Evolutionary conservation across 108 stramenopile species (phyloP), one percentile per base, ranked within the genome.

Genomic region (Nitzschia putrida): DNA sequence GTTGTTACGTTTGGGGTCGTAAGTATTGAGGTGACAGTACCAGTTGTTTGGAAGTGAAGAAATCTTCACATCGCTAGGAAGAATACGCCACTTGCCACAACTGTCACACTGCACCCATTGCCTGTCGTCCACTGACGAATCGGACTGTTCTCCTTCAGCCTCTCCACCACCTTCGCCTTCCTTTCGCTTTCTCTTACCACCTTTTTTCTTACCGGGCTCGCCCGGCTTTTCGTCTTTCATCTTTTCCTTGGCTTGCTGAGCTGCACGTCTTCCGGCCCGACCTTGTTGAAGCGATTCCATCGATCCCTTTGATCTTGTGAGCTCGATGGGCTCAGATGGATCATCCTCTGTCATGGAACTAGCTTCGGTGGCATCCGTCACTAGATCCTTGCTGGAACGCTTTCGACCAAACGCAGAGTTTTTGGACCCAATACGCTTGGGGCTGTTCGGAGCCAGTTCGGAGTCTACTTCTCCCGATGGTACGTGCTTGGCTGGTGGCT

Each of bases 71-170:
- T 69, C 50, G 39, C 74, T 69, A 12, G 95, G 91, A 14, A 96
- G 70, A 65, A 88, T 73, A 38, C 95, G 90, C 95, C 95, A 96
- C 58, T 93, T 91, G 22, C 73, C 71, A 71, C 95, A 96, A 10
- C 71, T 71, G 45, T 96, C 95, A 73, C 95, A 96, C 66, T 91
- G 90, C 14, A 92, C 95, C 95, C 95, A 96, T 29, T 89, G 83
- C 42, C 76, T 53, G 60, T 87, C 78, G 61, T 89, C 58, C 9
- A 60, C 72, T 40, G 57, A 39, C 22, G 76, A 85, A 44, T 72
- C 71, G 7, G 59, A 53, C 8, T 49, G 37, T 13, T 83, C 71
- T 14, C 42, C 79, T 3, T 47, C 73, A 49, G 53, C 80, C 18
- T 76, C 82, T 21, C 61, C 60, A 8, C 65, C 73, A 2, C 51